Evolutionary conservation across 352 stramenopile genomes (phyloP).

Genomic region (Phytopythium ostracodes): DNA sequence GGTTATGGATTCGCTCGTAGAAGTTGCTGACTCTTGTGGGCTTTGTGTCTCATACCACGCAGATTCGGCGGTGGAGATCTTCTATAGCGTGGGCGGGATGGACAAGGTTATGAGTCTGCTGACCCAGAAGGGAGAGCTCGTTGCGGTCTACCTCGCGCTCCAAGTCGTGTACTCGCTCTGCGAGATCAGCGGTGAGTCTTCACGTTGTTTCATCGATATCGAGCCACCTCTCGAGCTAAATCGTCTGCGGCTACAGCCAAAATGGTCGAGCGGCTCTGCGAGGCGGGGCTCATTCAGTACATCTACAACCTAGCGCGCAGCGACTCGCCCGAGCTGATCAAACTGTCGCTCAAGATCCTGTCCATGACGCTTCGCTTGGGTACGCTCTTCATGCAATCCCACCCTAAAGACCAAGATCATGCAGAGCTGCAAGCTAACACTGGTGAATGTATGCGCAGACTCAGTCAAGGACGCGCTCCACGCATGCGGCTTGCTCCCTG

Average conservation of each 20-base stretch:
- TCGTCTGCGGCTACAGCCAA: conserved; percentile 16
- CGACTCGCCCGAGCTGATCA: conserved; percentile 26
- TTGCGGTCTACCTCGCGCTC: conserved; percentile 29
- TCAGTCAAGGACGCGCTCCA: conserved; percentile 30
- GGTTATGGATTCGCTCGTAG: neutral
- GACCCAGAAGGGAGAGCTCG: conserved; percentile 16
- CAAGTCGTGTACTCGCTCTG: conserved; percentile 56
- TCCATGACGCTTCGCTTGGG: conserved; percentile 42
- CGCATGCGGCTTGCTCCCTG: conserved; percentile 26
- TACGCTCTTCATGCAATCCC: conserved; percentile 11
- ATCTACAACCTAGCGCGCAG: conserved; percentile 29
- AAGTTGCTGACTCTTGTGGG: neutral
- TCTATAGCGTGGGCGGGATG: conserved; percentile 43
- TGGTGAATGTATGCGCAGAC: neutral
- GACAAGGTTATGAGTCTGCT: conserved; percentile 43
- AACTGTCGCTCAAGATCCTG: conserved; percentile 50
- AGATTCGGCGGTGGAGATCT: conserved; percentile 44
- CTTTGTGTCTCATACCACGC: neutral
- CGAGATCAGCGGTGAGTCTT: conserved; percentile 34
- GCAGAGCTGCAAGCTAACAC: neutral
- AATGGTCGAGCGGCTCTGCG: conserved; percentile 40
- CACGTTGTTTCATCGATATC: neutral
- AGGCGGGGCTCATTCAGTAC: conserved; percentile 34
- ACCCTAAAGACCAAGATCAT: neutral
- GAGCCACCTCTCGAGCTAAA: neutral